Evolutionary conservation across 495 filamentous ascomycete species (phyloP).

Genomic region (Evansstolkia leycettana): DNA sequence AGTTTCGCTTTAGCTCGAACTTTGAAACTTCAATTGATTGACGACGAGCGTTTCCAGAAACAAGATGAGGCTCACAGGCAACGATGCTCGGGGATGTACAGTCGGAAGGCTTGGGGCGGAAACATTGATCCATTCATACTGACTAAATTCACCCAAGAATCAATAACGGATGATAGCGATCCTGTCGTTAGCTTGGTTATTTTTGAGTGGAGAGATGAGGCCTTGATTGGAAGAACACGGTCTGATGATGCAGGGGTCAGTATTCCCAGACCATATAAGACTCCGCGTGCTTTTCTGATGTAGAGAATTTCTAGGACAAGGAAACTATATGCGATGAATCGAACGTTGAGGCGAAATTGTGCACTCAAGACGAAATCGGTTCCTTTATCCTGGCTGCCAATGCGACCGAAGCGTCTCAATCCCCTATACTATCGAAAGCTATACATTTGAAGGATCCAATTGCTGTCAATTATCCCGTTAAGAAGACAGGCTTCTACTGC

Average conservation of each 20-base stretch:
- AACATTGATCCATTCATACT: slow-evolving; percentile 78
- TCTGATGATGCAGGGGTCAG: slow-evolving; percentile 23
- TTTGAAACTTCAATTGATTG: slow-evolving; percentile 1
- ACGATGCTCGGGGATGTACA: slow-evolving; percentile 97
- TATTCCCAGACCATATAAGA: not conserved
- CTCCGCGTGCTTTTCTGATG: slow-evolving; percentile 7
- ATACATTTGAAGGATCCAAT: slow-evolving; percentile 66
- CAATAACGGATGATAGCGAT: slow-evolving; percentile 44
- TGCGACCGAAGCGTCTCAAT: slow-evolving; percentile 53
- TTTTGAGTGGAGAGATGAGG: slow-evolving; percentile 85
- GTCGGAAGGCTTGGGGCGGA: slow-evolving; percentile 78
- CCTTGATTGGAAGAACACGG: slow-evolving; percentile 51
- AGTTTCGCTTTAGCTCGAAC: slow-evolving; percentile 9
- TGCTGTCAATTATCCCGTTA: slow-evolving; percentile 68
- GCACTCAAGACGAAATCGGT: slow-evolving; percentile 64
- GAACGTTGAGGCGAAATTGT: slow-evolving; percentile 53
- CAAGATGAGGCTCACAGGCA: slow-evolving; percentile 66
- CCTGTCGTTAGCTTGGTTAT: slow-evolving; percentile 75
- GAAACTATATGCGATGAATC: slow-evolving; percentile 65
- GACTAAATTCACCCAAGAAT: slow-evolving; percentile 59
- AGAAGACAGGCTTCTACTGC: slow-evolving; percentile 92
- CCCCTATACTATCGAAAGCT: slow-evolving; percentile 62
- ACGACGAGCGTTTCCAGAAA: slow-evolving; percentile 34
- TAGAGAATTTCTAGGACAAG: slow-evolving; percentile 32
- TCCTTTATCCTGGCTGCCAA: slow-evolving; percentile 71